Evolutionary conservation across 2,329 filamentous ascomycete genomes (phyloP).

Genomic region (Exserohilum turcica): DNA sequence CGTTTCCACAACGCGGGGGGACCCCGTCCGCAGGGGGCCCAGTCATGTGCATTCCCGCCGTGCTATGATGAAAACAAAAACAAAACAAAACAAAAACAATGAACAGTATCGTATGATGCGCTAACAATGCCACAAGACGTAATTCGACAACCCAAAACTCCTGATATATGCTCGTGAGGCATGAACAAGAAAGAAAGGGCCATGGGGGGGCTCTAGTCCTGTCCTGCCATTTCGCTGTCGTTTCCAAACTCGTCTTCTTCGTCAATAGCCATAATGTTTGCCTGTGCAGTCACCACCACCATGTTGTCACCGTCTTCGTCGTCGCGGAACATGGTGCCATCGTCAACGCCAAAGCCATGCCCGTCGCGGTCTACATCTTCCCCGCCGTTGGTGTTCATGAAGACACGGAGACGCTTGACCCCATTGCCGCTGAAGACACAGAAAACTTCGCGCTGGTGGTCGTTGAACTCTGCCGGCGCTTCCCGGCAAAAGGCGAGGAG

Average conservation of each 20-base stretch:
- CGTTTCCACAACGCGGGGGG: slow-evolving; percentile 9
- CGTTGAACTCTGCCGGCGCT: slow-evolving; percentile 90
- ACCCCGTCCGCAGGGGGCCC: slow-evolving; percentile 3
- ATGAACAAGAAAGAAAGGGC: not conserved
- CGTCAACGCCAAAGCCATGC: slow-evolving; percentile 26
- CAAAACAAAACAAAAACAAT: not conserved
- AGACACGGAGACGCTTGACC: slow-evolving; percentile 75
- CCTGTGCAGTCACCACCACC: slow-evolving; percentile 44
- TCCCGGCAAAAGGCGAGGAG: slow-evolving; percentile 84
- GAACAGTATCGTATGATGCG: slow-evolving; percentile 15
- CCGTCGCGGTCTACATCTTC: slow-evolving; percentile 22
- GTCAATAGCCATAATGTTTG: slow-evolving; percentile 49
- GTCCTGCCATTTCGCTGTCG: slow-evolving; percentile 52
- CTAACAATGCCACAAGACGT: slow-evolving; percentile 12
- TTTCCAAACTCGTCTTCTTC: slow-evolving; percentile 53
- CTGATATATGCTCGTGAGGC: slow-evolving; percentile 16
- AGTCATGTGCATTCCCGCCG: slow-evolving; percentile 9
- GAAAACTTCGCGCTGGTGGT: slow-evolving; percentile 92
- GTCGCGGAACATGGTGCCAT: slow-evolving; percentile 40
- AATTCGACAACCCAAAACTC: slow-evolving; percentile 12
- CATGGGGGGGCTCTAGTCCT: slow-evolving; percentile 25
- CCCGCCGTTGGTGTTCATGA: slow-evolving; percentile 65
- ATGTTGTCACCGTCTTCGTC: slow-evolving; percentile 44
- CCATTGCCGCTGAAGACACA: slow-evolving; percentile 94
- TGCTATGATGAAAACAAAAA: not conserved